phyloP scores from a whole-genome alignment of 2,329 filamentous ascomycete species.

The Ophiostoma perfectum region DNA sequence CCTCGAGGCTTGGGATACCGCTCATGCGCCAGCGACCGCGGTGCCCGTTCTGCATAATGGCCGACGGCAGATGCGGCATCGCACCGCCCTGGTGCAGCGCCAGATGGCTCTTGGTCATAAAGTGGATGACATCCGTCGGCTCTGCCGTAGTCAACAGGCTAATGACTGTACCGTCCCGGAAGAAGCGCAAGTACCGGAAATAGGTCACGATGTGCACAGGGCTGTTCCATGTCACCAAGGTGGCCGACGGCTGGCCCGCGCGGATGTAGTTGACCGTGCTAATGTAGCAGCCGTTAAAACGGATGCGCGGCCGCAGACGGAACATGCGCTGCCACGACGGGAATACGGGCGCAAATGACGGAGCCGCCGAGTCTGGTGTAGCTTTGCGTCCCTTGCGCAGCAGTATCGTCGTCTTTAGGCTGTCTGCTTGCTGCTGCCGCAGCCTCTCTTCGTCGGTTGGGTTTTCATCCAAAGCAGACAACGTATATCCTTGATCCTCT shows the following conservation, averaged over 20 bases:
- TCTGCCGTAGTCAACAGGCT: slow-evolving; percentile 75
- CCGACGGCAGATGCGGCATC: slow-evolving; percentile 40
- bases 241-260: slow-evolving; percentile 65
- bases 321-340: slow-evolving; percentile 65
- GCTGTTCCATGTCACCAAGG: slow-evolving; percentile 65
- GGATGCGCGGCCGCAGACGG: slow-evolving; percentile 73
- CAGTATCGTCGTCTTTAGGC: slow-evolving; percentile 36
- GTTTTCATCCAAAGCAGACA: slow-evolving; percentile 16
- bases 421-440: slow-evolving; percentile 30
- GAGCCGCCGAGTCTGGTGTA: background rate
- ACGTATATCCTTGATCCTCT: background rate
- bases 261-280: slow-evolving; percentile 93
- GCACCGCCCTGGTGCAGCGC: slow-evolving; percentile 38
- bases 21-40: slow-evolving; percentile 50
- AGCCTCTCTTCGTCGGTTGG: slow-evolving; percentile 27
- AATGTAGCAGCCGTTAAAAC: slow-evolving; percentile 96
- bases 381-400: slow-evolving; percentile 43
- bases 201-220: slow-evolving; percentile 96
- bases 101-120: slow-evolving; percentile 68
- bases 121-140: slow-evolving; percentile 79
- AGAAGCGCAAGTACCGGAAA: slow-evolving; percentile 93
- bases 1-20: slow-evolving; percentile 32
- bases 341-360: slow-evolving; percentile 24
- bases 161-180: slow-evolving; percentile 79
- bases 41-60: slow-evolving; percentile 63